A percentile compares a stretch with the other conserved stretches of the same genome.
phyloP scores from a whole-genome alignment of 495 filamentous ascomycete genomes.

The Jackrogersella minutella region DNA sequence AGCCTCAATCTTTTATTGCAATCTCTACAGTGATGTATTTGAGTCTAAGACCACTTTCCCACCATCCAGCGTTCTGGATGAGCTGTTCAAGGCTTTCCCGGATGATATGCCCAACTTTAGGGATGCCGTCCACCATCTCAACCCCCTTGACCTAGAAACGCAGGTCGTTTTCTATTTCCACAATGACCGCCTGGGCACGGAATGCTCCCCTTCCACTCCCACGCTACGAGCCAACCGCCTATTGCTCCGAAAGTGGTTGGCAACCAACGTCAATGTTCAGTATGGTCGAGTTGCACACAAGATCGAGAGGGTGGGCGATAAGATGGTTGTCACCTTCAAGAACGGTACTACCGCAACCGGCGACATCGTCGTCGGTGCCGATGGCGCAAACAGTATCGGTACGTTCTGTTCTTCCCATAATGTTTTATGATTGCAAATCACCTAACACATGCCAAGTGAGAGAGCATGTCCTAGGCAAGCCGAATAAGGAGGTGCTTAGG shows the following conservation, averaged over 20 bases:
- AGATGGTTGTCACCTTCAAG: slow-evolving; percentile 38
- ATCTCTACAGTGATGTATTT: background rate
- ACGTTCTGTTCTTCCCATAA: background rate
- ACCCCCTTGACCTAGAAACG: slow-evolving; percentile 37
- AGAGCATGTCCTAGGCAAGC: slow-evolving; percentile 48
- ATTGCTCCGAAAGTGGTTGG: slow-evolving; percentile 38
- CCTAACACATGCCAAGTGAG: slow-evolving; percentile 29
- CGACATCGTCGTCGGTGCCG: slow-evolving; percentile 43
- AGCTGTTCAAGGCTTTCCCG: slow-evolving; percentile 44
- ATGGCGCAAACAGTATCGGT: slow-evolving; percentile 49
- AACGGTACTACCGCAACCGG: slow-evolving; percentile 37
- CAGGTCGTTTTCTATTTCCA: slow-evolving; percentile 43
- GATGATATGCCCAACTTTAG: slow-evolving; percentile 46
- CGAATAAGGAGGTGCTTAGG: slow-evolving; percentile 32
- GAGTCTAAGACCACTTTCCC: slow-evolving; percentile 1
- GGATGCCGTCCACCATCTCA: slow-evolving; percentile 45
- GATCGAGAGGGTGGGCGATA: slow-evolving; percentile 37
- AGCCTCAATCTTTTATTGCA: slow-evolving; percentile 1
- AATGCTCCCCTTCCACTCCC: slow-evolving; percentile 29
- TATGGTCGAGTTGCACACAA: slow-evolving; percentile 34
- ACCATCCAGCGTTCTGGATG: slow-evolving; percentile 31
- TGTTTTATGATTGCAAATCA: background rate
- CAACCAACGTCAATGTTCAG: slow-evolving; percentile 40
- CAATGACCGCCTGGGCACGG: slow-evolving; percentile 37
- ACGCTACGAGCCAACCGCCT: slow-evolving; percentile 38